phyloP scores from a whole-genome alignment of 192 early-diverging fungal genomes.

The Backusella luteola region DNA sequence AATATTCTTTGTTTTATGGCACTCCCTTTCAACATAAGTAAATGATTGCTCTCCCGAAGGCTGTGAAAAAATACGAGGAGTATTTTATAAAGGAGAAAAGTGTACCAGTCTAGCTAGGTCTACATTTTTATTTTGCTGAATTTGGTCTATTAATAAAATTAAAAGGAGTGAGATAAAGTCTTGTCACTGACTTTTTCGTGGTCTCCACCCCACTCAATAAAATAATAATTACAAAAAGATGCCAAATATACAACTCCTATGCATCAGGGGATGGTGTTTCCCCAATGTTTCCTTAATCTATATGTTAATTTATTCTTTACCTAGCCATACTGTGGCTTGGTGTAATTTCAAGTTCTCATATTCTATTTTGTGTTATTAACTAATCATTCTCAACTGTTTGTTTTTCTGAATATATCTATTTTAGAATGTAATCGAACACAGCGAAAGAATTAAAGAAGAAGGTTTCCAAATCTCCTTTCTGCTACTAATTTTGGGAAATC shows the following conservation, averaged over 20 bases:
- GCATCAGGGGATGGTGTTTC: not conserved
- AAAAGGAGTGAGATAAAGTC: not conserved
- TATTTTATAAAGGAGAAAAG: not conserved
- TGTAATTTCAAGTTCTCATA: not conserved
- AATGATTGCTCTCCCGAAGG: not conserved
- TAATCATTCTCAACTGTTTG: not conserved
- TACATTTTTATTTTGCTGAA: conserved; percentile 9
- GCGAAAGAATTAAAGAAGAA: not conserved
- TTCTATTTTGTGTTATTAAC: conserved; percentile 8
- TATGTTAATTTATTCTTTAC: conserved; percentile 6
- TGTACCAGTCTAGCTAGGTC: not conserved
- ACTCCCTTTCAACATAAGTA: conserved; percentile 1
- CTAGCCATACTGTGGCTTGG: conserved; percentile 6
- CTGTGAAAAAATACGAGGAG: not conserved
- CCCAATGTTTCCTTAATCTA: not conserved
- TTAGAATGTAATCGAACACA: not conserved
- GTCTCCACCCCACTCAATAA: not conserved
- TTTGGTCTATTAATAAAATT: conserved; percentile 9
- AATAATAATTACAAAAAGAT: not conserved
- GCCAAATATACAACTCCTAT: not conserved
- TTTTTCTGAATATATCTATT: not conserved
- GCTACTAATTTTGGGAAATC: not conserved
- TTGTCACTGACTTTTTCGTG: conserved; percentile 2
- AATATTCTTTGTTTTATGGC: not conserved
- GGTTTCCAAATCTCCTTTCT: not conserved